Conservation (phyloP, 345 rosid species). For the Sisymbrium irio region DNA sequence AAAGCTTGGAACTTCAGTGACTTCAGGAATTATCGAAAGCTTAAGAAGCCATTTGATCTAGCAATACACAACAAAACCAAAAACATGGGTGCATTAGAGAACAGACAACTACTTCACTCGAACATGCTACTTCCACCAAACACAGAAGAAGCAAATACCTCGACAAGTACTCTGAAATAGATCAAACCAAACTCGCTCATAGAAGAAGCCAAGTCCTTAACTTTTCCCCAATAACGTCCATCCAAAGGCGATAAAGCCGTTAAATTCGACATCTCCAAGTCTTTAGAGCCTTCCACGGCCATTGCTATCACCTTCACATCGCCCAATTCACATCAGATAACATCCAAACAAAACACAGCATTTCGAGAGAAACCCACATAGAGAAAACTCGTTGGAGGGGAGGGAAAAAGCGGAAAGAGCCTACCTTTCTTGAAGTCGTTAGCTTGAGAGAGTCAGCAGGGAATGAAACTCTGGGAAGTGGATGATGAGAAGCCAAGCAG, state of each 20-base stretch:
- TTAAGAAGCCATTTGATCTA: conserved; percentile 86
- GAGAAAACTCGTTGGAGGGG: background rate
- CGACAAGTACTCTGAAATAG: conserved; percentile 75
- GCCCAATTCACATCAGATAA: background rate
- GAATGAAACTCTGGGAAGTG: conserved; percentile 30
- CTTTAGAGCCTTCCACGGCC: conserved; percentile 34
- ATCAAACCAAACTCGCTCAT: conserved; percentile 90
- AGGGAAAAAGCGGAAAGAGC: background rate
- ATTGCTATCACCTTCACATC: conserved; percentile 43
- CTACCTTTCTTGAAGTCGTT: conserved; percentile 37
- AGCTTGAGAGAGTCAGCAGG: conserved; percentile 19
- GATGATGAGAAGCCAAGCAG: conserved; percentile 6
- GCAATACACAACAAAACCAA: background rate
- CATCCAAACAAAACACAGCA: background rate
- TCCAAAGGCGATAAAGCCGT: conserved; percentile 91
- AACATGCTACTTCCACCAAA: background rate
- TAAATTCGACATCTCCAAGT: conserved; percentile 65
- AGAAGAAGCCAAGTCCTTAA: conserved; percentile 76
- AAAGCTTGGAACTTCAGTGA: conserved; percentile 79
- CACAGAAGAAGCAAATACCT: conserved; percentile 43
- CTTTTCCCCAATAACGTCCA: conserved; percentile 90
- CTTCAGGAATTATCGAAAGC: conserved; percentile 77
- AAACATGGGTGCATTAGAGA: background rate
- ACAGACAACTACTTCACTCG: background rate
- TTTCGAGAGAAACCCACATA: background rate